Evolutionary conservation across 2,329 filamentous ascomycete species (phyloP), one percentile per base, ranked within the genome.

Genomic region (Tolypocladium ophioglossoides): DNA sequence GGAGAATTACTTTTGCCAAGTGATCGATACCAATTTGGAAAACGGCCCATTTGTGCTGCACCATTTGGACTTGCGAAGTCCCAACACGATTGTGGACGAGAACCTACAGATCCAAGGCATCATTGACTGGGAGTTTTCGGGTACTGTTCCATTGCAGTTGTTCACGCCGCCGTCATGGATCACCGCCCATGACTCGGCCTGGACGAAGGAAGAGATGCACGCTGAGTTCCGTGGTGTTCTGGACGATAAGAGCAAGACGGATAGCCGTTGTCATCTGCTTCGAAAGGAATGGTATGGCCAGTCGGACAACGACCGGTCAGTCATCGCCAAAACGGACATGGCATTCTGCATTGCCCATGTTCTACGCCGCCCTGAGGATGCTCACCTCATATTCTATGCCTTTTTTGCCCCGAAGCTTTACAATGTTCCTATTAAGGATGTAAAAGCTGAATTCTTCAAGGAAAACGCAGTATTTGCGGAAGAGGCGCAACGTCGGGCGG

Each of bases 41-140:
- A 20, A 51, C 10, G 50, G 48, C 3, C 57, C 59, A 11, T 65
- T 64, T 51, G 56, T 63, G 16, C 57, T 65, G 11, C 54, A 54
- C 27, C 61, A 66, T 39, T 41, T 55, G 7, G 64, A 66, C 49
- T 51, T 66, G 1, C 55, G 58, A 32, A 49, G 55, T 34, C 44
- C 50, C 27, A 66, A 66, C 53, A 63, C 63, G 18, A 56, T 67
- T 34, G 62, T 67, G 14, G 60, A 65, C 30, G 52, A 59, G 1
- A 44, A 59, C 9, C 34, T 64, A 2, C 53, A 47, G 3, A 62
- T 67, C 20, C 54, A 51, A 18, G 60, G 56, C n/a, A 58, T 66
- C 22, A 60, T 65, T 50, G 64, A 65, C 53, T 66, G 63, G 64
- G 63, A 66, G 52, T 67, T 60, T 47, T 16, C 59, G 35, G 50